Evolutionary conservation across 495 filamentous ascomycete species (phyloP), one percentile per base, ranked within the genome.

Genomic region (Copromyces sp.): DNA sequence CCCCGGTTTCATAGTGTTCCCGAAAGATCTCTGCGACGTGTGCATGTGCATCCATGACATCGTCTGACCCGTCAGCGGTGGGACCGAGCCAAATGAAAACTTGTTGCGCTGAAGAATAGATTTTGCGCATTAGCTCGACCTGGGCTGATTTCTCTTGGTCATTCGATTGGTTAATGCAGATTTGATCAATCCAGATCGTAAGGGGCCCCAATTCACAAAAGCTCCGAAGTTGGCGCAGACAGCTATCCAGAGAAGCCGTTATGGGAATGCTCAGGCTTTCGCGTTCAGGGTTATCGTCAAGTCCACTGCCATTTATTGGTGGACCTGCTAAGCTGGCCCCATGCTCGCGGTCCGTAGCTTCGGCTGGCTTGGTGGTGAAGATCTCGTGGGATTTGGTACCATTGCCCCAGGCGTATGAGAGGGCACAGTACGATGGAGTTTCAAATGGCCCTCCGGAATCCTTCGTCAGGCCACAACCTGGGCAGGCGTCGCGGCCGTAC

Each of bases 391-490:
- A 0, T 29, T 53, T 12, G 45, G n/a, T 53, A 53, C 45, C 14
- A 53, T 29, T 20, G 45, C 45, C 45, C 45, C 45, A 53, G 20
- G 45, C 45, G 45, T 53, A 70, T 41, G n/a, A 71, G 11, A 17
- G 70, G 29, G 45, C 45, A 4, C 6, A 20, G 20, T 53, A 53
- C 9, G 9, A 53, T 29, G 45, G 45, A 6, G 0, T 24, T 53
- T 29, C 4, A 53, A 53, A 53, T 2, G 45, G 12, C 11, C 9
- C 3, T 3, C 81, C 82, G 78, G 74, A 77, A 69, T 80, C 79
- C 80, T 75, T 77, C 76, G 39, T 82, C 83, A 80, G 81, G 1
- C 45, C 45, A 53, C 45, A 53, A 20, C 45, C 45, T 20, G 29
- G 45, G 20, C 45, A 53, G 29, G 45, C 20, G 20, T 29, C 20